phyloP scores from a whole-genome alignment of 768 basidiomycete genomes.

The Podaxis carcinomalis region DNA sequence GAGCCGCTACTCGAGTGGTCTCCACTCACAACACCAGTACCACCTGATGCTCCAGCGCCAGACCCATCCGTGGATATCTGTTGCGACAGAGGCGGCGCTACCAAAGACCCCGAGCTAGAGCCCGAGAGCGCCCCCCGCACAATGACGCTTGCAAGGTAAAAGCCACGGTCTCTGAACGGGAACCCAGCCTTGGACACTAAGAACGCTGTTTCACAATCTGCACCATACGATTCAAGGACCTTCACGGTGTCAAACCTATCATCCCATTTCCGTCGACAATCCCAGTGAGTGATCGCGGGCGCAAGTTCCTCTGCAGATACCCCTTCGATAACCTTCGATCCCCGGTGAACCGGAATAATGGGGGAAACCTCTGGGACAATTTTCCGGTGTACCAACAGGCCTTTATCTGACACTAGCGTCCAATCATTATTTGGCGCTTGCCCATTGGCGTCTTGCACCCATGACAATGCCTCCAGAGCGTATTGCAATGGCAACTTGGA shows the following conservation, averaged over 20 bases:
- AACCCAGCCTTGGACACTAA: slow-evolving; percentile 73
- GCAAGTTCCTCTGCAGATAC: slow-evolving; percentile 90
- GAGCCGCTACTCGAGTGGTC: slow-evolving; percentile 27
- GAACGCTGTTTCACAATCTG: slow-evolving; percentile 69
- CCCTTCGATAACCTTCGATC: slow-evolving; percentile 89
- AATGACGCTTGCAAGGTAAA: slow-evolving; percentile 72
- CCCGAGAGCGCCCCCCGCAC: slow-evolving; percentile 48
- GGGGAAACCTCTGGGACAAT: slow-evolving; percentile 74
- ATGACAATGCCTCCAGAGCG: slow-evolving; percentile 77
- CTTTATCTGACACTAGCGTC: slow-evolving; percentile 74
- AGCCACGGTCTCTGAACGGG: slow-evolving; percentile 87
- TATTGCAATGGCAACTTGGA: slow-evolving; percentile 73
- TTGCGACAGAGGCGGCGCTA: slow-evolving; percentile 26
- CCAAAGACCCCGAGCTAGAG: slow-evolving; percentile 5
- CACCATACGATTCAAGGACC: slow-evolving; percentile 74
- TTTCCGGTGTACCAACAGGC: slow-evolving; percentile 71
- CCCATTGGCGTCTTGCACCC: slow-evolving; percentile 60
- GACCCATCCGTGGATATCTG: slow-evolving; percentile 38
- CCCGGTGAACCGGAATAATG: slow-evolving; percentile 79
- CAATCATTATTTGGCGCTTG: slow-evolving; percentile 46
- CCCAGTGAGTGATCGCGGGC: slow-evolving; percentile 61
- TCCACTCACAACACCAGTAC: not conserved
- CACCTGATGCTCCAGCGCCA: slow-evolving; percentile 19
- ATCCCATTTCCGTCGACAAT: slow-evolving; percentile 82
- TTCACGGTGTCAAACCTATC: slow-evolving; percentile 72